phyloP scores from a whole-genome alignment of 2,329 filamentous ascomycete genomes.

The Fusarium sulawesiense region DNA sequence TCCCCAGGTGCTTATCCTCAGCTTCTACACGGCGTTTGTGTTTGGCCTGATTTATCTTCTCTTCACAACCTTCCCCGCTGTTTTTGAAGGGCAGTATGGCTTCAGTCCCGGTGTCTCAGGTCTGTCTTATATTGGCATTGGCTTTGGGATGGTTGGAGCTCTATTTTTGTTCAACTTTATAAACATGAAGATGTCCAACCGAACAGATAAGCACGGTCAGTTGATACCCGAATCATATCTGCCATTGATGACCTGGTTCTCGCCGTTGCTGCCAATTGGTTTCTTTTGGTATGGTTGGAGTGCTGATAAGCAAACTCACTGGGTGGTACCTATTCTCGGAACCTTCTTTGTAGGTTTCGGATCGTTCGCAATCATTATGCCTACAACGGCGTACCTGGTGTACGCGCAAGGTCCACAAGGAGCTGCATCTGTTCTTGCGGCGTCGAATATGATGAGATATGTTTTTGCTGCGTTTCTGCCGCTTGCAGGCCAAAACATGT shows the following conservation, averaged over 20 bases:
- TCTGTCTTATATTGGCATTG: constrained; percentile 63
- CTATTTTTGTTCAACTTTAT: constrained; percentile 29
- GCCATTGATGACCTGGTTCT: constrained; percentile 66
- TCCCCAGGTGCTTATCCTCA: constrained; percentile 62
- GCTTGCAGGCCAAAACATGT: constrained; percentile 60
- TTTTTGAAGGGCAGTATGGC: constrained; percentile 51
- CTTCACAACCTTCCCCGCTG: constrained; percentile 52
- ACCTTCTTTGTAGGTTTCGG: constrained; percentile 63
- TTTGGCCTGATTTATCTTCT: constrained; percentile 53
- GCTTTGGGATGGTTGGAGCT: constrained; percentile 50
- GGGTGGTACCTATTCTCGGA: constrained; percentile 70
- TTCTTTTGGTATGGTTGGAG: constrained; percentile 71
- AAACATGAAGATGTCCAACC: constrained; percentile 22
- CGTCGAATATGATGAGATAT: constrained; percentile 54
- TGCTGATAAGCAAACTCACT: constrained; percentile 62
- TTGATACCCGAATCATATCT: constrained; percentile 61
- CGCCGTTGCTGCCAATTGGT: constrained; percentile 63
- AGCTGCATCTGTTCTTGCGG: constrained; percentile 41
- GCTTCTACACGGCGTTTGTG: constrained; percentile 50
- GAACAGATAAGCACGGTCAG: constrained; percentile 5
- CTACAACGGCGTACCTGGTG: constrained; percentile 43
- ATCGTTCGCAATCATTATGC: constrained; percentile 51
- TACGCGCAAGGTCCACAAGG: constrained; percentile 40
- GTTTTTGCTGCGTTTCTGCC: constrained; percentile 71
- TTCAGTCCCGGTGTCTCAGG: constrained; percentile 46